Conservation (phyloP, 2,329 filamentous ascomycete genomes). For the Ceratocystis variospora region DNA sequence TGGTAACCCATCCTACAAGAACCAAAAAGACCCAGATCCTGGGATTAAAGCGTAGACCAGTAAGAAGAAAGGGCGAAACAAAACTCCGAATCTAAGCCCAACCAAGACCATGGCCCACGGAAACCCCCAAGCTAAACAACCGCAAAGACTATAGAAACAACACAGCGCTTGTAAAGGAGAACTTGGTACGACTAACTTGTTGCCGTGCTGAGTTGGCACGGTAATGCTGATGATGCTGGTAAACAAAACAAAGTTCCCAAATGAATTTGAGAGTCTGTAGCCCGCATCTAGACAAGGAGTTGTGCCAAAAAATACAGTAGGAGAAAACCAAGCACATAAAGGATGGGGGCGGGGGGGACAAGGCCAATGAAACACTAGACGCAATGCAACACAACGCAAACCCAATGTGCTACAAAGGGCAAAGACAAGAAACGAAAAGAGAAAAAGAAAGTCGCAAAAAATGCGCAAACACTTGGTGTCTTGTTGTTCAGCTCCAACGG, state of each 20-base stretch:
- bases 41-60: neutral
- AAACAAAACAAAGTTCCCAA: neutral
- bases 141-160: neutral
- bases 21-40: neutral
- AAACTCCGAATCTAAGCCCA: neutral
- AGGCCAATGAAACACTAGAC: neutral
- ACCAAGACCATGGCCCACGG: neutral
- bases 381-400: conserved; percentile 4
- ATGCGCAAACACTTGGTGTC: neutral
- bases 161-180: neutral
- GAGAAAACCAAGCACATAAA: neutral
- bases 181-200: neutral
- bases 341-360: neutral
- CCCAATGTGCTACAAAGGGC: neutral
- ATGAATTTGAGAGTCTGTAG: neutral
- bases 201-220: neutral
- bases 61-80: neutral
- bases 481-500: neutral
- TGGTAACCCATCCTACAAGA: neutral
- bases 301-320: neutral
- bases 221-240: neutral
- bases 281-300: no score
- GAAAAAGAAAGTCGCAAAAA: neutral
- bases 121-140: neutral
- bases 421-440: neutral